Evolutionary conservation across 148 eudicot genomes (phyloP), one percentile per base, ranked within the genome.

Genomic region (Nepenthes gracilis): DNA sequence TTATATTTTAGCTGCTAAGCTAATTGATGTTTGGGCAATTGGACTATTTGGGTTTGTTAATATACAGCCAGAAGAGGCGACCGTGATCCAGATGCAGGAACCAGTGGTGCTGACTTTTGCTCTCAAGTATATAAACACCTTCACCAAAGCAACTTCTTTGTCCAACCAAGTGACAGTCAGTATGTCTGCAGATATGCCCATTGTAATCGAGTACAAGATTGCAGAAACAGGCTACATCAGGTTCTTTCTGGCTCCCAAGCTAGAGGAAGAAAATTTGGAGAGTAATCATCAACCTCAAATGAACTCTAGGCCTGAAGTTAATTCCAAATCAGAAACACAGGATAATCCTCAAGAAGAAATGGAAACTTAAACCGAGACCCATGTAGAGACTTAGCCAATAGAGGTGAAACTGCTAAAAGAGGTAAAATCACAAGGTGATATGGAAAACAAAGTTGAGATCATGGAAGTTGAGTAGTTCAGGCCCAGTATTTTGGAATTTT

Each of bases 201-300:
- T 80, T 38, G 87, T 80, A 60, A 79, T 82, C 57, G 87, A 86
- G 70, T 86, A 80, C 74, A 86, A 81, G 71, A 68, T 86, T 53
- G 88, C 88, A 8, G 88, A 86, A 59, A 86, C 78, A 72, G 93
- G 93, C 14, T 75, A 83, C 56, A 56, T 86, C 58, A 80, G 93
- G 79, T 86, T 72, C 66, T 83, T 80, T 65, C 63, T 86, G 58
- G 93, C 93, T 70, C 93, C 93, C 47, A 86, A 86, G 74, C 66
- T 86, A 33, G 93, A 80, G 67, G 92, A 85, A 45, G 91, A 82
- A 14, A 83, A 80, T 62, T 32, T 15, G 0, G 80, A 72, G 58
- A 57, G 65, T 57, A 64, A 72, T 50, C 65, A 50, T n/a, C 73
- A 68, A 34, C 61, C 80, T 57, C n/a, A 52, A 12, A 1, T 5